phyloP scores from a whole-genome alignment of 352 stramenopile genomes.

The Globisporangium solare region DNA sequence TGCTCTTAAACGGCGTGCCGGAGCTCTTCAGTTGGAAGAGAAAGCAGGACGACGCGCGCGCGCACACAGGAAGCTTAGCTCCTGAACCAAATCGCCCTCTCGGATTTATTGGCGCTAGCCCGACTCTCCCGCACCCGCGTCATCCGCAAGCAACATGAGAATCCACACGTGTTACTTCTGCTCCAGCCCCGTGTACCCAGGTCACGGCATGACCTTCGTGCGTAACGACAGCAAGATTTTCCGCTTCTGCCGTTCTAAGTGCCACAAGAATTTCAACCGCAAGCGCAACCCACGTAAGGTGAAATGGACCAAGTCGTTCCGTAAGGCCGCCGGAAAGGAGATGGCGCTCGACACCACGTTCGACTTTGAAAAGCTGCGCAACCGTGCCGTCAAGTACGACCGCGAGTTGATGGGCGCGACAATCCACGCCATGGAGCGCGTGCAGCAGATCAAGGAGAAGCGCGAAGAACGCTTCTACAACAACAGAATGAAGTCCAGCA shows the following conservation, averaged over 20 bases:
- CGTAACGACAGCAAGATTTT: slow-evolving; percentile 99
- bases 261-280: slow-evolving; percentile 99
- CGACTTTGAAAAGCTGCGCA: slow-evolving; percentile 99
- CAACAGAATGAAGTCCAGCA: slow-evolving; percentile 93
- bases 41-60: not conserved
- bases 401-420: slow-evolving; percentile 98
- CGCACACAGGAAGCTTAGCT: too few relatives aligned
- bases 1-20: slow-evolving; percentile 3
- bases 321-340: slow-evolving; percentile 98
- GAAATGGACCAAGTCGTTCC: slow-evolving; percentile 99
- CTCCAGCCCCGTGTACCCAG: slow-evolving; percentile 98
- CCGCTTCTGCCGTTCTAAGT: slow-evolving; percentile 99
- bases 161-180: slow-evolving; percentile 99
- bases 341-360: slow-evolving; percentile 99
- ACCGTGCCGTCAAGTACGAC: slow-evolving; percentile 99
- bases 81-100: not conserved
- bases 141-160: slow-evolving; percentile 70
- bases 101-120: not conserved
- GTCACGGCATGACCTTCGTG: slow-evolving; percentile 99
- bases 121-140: too few relatives aligned
- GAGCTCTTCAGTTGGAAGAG: slow-evolving; percentile 8
- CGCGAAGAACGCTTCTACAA: slow-evolving; percentile 97
- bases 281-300: slow-evolving; percentile 99
- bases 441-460: slow-evolving; percentile 96
- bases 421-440: slow-evolving; percentile 97